Percentiles rank a stretch among this genome's conserved stretches.
phyloP scores from a whole-genome alignment of 2,329 filamentous ascomycete genomes.

The Ceratocystis cubensis region DNA sequence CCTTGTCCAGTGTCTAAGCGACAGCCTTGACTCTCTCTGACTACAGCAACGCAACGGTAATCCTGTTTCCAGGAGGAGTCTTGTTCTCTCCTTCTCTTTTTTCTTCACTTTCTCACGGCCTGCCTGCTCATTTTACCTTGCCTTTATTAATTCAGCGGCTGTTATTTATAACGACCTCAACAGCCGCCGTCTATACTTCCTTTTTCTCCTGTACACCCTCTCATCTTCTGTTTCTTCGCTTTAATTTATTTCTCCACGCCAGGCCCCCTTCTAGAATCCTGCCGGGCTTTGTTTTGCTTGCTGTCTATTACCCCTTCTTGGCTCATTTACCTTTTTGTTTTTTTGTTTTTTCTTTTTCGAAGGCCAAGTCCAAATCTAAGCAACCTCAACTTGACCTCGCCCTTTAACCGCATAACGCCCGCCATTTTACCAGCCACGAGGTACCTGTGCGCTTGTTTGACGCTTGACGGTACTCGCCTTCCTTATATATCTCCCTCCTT shows the following conservation, averaged over 20 bases:
- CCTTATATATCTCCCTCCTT: background rate
- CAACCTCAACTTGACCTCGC: background rate
- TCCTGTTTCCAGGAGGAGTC: background rate
- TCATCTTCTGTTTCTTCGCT: background rate
- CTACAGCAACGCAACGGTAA: conserved; percentile 5
- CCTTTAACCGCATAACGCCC: background rate
- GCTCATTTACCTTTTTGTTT: background rate
- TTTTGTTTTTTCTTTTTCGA: background rate
- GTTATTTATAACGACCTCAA: conserved; percentile 6
- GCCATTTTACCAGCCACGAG: background rate
- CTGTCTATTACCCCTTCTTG: background rate
- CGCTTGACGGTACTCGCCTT: conserved; percentile 3
- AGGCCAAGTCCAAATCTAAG: background rate
- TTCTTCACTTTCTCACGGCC: background rate
- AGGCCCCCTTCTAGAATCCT: background rate
- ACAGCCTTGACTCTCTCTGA: conserved; percentile 8
- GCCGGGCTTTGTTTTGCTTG: background rate
- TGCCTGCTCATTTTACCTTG: background rate
- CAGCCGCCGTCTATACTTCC: background rate
- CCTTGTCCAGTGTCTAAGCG: conserved; percentile 1
- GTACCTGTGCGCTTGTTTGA: conserved; percentile 4
- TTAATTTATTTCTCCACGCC: background rate
- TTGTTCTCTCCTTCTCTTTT: background rate
- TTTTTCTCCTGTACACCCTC: background rate
- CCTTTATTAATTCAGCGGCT: background rate